Conservation (phyloP, 768 basidiomycete genomes). For the Tulasnella sp. region DNA sequence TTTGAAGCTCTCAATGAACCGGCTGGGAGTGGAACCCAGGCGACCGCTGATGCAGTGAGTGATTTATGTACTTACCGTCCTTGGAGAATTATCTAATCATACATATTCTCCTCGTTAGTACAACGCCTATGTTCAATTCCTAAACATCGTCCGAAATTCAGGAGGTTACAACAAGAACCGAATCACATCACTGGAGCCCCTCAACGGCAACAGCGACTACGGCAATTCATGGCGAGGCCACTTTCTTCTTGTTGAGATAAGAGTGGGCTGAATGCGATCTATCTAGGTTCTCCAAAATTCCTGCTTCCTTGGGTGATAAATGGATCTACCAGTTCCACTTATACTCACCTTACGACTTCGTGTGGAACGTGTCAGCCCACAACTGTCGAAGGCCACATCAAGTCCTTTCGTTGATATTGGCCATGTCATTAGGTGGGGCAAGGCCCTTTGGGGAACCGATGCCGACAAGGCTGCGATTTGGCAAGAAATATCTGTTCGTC, state of each 20-base stretch:
- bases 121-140: neutral
- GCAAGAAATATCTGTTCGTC: neutral
- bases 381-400: neutral
- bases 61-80: neutral
- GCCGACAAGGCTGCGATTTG: neutral
- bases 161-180: slow-evolving; percentile 11
- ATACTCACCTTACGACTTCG: neutral
- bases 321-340: slow-evolving; percentile 12
- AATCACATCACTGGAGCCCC: neutral
- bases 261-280: neutral
- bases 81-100: neutral
- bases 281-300: neutral
- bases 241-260: neutral
- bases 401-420: neutral
- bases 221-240: neutral
- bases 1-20: slow-evolving; percentile 13
- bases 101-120: neutral
- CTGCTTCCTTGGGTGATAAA: neutral
- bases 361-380: neutral
- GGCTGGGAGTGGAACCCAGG: neutral
- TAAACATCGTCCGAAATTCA: slow-evolving; percentile 7
- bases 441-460: neutral
- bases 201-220: neutral
- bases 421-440: neutral
- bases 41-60: neutral